Base-by-base conservation (phyloP, 176 grass and related monocot genomes). In the Aegilops longissima region DNA sequence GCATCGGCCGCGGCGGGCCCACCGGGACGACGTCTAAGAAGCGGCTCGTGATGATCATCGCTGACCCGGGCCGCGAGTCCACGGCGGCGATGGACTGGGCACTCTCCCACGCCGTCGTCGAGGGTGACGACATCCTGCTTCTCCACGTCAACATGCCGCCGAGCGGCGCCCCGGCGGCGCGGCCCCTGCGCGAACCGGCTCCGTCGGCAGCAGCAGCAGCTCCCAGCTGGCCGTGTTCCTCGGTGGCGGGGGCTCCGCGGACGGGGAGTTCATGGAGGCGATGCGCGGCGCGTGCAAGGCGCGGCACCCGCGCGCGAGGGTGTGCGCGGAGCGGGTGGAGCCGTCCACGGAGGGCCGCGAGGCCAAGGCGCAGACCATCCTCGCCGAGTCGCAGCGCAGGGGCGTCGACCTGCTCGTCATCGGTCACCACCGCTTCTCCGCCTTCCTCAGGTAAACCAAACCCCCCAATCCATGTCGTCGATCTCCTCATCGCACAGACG, bases 321-420 rank as follows among this genome's bases (percentile, higher is more conserved):
- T 98, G 30, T 78, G 83, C 69, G 86, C 86, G 0, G 81, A 86
- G 90, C 83, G 80, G 68, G 88, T 94, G 25, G 93, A 90, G 81
- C 87, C 86, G 69, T 87, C 94, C 20, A 89, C 82, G 39, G 91
- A 89, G 74, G 96, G 92, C 36, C 89, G 82, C 4, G 91, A 89
- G 78, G 96, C 91, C 78, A 98, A 98, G 90, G 91, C 96, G 16
- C 75, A 87, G 72, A 91, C 86, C 38, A 95, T 98, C 80, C 91
- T 98, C 14, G 80, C 84, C 10, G 88, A 92, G 83, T 83, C 88
- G 9, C 86, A 89, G 70, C 35, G 85, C 34, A 80, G 81, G 24
- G 70, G 88, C 61, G 90, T 95, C 76, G 96, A 95, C 77, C 84
- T 98, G 70, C 88, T 98, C 80, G 90, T 95, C 73, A 88, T 98